These are phyloP conservation scores for Cenchrus purpureus DNA, from an alignment of 176 grass and related monocot genomes.

Conservation along the genomic window DNA sequence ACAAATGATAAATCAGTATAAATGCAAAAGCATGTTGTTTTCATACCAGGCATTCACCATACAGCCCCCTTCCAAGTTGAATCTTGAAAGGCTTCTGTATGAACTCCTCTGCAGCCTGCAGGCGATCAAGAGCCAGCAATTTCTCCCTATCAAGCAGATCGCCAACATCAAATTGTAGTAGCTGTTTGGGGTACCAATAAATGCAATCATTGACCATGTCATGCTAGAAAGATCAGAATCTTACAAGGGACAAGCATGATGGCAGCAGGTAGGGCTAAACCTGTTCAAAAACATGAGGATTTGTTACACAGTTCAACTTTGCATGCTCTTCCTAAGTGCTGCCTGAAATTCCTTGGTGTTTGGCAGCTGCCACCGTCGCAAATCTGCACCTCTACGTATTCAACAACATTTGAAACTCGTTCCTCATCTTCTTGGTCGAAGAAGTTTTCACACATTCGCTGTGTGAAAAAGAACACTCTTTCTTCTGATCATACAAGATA, in stretches of 20 bases:
- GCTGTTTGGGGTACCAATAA: conserved; percentile 53
- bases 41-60: conserved; percentile 81
- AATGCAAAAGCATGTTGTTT: conserved; percentile 9
- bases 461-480: too few relatives aligned
- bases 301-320: conserved; percentile 82
- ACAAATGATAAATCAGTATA: conserved; percentile 13
- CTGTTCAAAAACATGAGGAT: conserved; percentile 89
- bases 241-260: conserved; percentile 19
- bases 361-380: conserved; percentile 61
- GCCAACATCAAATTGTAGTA: conserved; percentile 68
- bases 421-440: too few relatives aligned
- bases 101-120: conserved; percentile 57
- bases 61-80: conserved; percentile 72
- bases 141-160: conserved; percentile 62
- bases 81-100: conserved; percentile 78
- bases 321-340: conserved; percentile 63
- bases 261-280: conserved; percentile 33
- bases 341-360: conserved; percentile 70
- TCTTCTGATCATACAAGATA: too few relatives aligned
- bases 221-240: background rate
- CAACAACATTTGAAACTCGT: conserved; percentile 58
- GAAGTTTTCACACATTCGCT: too few relatives aligned
- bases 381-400: conserved; percentile 77
- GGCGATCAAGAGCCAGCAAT: conserved; percentile 38
- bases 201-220: conserved; percentile 31